Conservation (phyloP, 345 rosid genomes). For the Litchi chinensis region DNA sequence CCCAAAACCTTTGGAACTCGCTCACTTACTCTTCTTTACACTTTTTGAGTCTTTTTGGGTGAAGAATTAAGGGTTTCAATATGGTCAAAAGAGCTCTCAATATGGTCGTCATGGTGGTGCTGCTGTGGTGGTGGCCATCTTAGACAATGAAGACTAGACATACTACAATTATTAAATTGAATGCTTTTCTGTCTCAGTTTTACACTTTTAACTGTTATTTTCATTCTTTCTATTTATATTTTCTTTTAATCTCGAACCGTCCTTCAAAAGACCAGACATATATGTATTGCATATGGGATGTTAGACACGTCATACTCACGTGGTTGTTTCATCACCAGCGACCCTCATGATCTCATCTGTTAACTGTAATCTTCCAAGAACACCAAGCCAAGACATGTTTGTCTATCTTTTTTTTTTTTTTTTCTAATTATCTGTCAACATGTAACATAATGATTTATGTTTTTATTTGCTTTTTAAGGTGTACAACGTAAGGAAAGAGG, state of each 20-base stretch:
- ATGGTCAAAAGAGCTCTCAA: slow-evolving; percentile 5
- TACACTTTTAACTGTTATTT: background rate
- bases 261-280: too few species aligned
- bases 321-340: slow-evolving; percentile 38
- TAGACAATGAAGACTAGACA: slow-evolving; percentile 3
- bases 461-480: background rate
- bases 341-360: background rate
- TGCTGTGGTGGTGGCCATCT: background rate
- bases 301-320: slow-evolving; percentile 32
- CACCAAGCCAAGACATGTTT: background rate
- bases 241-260: too few species aligned
- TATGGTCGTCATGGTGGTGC: background rate
- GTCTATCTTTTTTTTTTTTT: background rate
- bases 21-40: background rate
- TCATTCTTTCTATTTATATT: too few species aligned
- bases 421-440: background rate
- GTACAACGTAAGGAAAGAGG: background rate
- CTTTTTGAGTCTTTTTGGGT: background rate
- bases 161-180: background rate
- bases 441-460: background rate
- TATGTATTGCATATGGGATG: background rate
- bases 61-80: background rate
- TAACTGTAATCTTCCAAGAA: too few species aligned
- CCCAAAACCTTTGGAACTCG: slow-evolving; percentile 30
- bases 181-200: background rate